Conservation (phyloP, 805 yeast species). For the Hanseniaspora lindneri region DNA sequence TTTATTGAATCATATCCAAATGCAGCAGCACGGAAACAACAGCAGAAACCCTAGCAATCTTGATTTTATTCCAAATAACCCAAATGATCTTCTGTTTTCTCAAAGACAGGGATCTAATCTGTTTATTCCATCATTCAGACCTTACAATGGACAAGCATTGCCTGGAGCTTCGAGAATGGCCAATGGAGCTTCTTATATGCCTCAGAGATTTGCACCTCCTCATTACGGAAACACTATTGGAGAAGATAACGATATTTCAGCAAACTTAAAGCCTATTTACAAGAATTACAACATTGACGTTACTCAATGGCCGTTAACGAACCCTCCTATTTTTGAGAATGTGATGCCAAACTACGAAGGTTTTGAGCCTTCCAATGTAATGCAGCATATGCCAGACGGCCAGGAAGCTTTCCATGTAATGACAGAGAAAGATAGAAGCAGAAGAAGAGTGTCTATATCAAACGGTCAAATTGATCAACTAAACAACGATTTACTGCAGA, state of each 20-base stretch:
- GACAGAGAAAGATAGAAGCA: constrained; percentile 16
- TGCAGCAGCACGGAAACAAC: constrained; percentile 8
- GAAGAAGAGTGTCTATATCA: constrained; percentile 67
- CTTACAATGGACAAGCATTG: too few relatives aligned
- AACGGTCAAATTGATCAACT: constrained; percentile 79
- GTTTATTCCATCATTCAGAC: too few relatives aligned
- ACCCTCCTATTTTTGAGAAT: constrained; percentile 37
- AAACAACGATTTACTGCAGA: constrained; percentile 32
- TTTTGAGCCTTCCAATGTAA: background rate
- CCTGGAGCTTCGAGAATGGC: too few relatives aligned
- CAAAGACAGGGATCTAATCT: background rate
- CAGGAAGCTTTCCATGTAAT: background rate
- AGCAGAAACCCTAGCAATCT: background rate
- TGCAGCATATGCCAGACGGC: background rate
- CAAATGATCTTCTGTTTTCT: background rate
- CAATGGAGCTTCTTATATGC: too few relatives aligned
- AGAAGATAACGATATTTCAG: constrained; percentile 8
- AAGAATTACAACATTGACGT: constrained; percentile 37
- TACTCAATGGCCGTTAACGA: constrained; percentile 35
- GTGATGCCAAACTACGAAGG: constrained; percentile 26
- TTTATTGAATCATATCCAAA: background rate
- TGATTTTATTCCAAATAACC: background rate
- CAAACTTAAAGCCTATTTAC: constrained; percentile 31
- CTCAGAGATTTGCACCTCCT: background rate
- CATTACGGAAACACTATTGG: constrained; percentile 6